A percentile compares a stretch with the other conserved stretches of the same genome.
These are phyloP conservation scores for Debaryomyces coudertii DNA, from an alignment of 1,139 yeast species.

Conservation along the genomic window DNA sequence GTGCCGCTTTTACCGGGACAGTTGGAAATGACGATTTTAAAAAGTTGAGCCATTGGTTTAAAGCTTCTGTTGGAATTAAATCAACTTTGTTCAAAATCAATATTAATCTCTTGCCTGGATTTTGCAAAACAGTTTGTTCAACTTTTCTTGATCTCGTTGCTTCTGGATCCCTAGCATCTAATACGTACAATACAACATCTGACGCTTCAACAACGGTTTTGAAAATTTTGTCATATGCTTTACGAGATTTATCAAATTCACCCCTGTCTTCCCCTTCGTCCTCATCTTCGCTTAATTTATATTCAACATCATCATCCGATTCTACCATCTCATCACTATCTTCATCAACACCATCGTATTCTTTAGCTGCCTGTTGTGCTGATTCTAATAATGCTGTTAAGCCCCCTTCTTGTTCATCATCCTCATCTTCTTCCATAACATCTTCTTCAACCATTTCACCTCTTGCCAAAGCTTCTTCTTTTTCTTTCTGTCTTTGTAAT, in stretches of 20 bases:
- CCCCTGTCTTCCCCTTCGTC: slow-evolving; percentile 42
- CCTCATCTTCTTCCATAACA: slow-evolving; percentile 45
- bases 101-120: slow-evolving; percentile 78
- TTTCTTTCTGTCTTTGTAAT: slow-evolving; percentile 49
- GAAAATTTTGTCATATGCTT: slow-evolving; percentile 89
- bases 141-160: slow-evolving; percentile 90
- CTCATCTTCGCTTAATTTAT: slow-evolving; percentile 48
- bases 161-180: slow-evolving; percentile 98
- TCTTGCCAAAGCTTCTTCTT: slow-evolving; percentile 48
- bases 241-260: slow-evolving; percentile 76
- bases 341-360: slow-evolving; percentile 55
- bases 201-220: slow-evolving; percentile 82
- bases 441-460: slow-evolving; percentile 45
- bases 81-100: slow-evolving; percentile 90
- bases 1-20: slow-evolving; percentile 76
- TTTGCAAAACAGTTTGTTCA: slow-evolving; percentile 84
- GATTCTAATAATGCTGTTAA: slow-evolving; percentile 86
- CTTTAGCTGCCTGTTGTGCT: slow-evolving; percentile 83
- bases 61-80: slow-evolving; percentile 80
- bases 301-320: slow-evolving; percentile 42
- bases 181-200: slow-evolving; percentile 86
- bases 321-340: slow-evolving; percentile 44
- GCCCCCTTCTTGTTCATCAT: slow-evolving; percentile 53
- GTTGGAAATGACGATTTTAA: slow-evolving; percentile 88
- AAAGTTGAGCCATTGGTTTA: slow-evolving; percentile 82